Conservation (phyloP, 202 grass and related monocot species). For the Digitaria exilis region DNA sequence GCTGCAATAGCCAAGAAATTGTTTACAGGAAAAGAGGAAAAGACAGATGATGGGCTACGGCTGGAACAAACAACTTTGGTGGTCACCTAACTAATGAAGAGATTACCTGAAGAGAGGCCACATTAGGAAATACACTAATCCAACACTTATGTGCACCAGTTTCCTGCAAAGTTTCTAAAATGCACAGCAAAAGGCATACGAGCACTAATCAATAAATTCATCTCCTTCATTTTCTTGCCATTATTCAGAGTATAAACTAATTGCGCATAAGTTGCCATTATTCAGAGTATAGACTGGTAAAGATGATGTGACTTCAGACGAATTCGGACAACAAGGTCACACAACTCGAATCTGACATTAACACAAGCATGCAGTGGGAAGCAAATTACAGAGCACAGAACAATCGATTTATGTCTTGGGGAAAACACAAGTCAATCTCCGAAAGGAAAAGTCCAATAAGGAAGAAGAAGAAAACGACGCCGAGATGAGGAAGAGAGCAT, state of each 20-base stretch:
- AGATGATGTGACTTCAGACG: too few species aligned
- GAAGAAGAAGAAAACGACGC: neutral
- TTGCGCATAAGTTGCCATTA: too few species aligned
- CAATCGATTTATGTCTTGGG: neutral
- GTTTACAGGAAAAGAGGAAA: too few species aligned
- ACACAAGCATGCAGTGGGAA: neutral
- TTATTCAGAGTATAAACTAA: neutral
- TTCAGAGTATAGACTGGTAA: too few species aligned
- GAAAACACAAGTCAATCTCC: neutral
- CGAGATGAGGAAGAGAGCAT: neutral
- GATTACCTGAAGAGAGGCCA: conserved; percentile 92
- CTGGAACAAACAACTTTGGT: neutral
- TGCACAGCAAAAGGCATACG: neutral
- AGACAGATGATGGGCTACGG: neutral
- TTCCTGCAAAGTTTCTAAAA: conserved; percentile 79
- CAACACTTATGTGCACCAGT: conserved; percentile 77
- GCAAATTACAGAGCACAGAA: neutral
- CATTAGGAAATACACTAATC: conserved; percentile 67
- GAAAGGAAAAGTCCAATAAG: neutral
- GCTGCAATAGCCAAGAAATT: conserved; percentile 41
- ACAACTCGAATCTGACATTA: neutral
- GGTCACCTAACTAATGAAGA: neutral
- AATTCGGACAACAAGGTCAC: neutral
- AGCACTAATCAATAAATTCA: neutral
- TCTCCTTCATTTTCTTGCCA: neutral